Evolutionary conservation across 2,329 filamentous ascomycete genomes (phyloP).

Genomic region (Fusarium sp.): DNA sequence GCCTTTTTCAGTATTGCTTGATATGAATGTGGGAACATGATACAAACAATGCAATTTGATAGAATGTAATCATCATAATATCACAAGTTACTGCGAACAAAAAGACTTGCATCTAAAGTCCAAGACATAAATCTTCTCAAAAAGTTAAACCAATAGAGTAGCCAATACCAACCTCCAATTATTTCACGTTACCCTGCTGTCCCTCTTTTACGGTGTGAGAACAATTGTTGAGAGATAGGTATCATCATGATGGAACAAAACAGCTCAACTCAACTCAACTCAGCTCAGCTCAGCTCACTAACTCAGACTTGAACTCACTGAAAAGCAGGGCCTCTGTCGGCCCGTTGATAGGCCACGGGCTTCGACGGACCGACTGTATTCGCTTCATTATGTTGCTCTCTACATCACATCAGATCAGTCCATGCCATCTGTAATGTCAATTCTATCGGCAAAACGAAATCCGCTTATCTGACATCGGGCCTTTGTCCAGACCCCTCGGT

Average conservation of each 20-base stretch:
- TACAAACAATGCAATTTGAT: background rate
- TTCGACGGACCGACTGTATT: constrained; percentile 42
- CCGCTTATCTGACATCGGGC: constrained; percentile 35
- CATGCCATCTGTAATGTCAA: constrained; percentile 33
- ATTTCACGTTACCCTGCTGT: constrained; percentile 17
- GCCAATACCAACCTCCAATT: background rate
- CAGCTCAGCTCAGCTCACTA: background rate
- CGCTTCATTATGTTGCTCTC: constrained; percentile 7
- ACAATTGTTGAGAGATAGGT: constrained; percentile 34
- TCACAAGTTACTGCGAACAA: background rate
- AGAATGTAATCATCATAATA: background rate
- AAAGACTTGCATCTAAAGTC: background rate
- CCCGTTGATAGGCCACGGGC: constrained; percentile 40
- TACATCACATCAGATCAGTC: constrained; percentile 21
- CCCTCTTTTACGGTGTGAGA: constrained; percentile 19
- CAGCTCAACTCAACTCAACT: background rate
- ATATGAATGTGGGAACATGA: constrained; percentile 16
- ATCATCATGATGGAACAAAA: constrained; percentile 13
- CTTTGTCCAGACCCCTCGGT: constrained; percentile 19
- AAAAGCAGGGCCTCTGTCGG: constrained; percentile 37
- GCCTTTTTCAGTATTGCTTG: constrained; percentile 8
- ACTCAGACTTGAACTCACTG: constrained; percentile 4
- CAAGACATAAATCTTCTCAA: background rate
- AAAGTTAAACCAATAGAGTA: background rate
- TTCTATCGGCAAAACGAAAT: constrained; percentile 31